These are phyloP conservation scores for Triticum dicoccoides DNA, from an alignment of 176 grass and related monocot species.

Conservation along the genomic window DNA sequence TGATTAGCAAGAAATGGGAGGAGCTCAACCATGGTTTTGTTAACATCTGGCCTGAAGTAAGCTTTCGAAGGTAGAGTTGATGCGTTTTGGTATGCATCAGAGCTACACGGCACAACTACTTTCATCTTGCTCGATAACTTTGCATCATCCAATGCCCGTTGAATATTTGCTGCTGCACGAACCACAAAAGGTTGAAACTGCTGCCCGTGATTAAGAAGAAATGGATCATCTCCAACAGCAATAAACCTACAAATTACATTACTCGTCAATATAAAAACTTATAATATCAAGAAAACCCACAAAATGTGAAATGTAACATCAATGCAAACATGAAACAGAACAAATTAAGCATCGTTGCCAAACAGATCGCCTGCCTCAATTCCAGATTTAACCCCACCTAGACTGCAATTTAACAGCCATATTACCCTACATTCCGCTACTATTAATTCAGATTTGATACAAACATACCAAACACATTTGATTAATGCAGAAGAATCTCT, in stretches of 20 bases:
- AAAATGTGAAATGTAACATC: not conserved
- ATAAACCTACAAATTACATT: slow-evolving; percentile 62
- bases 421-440: not conserved
- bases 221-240: slow-evolving; percentile 84
- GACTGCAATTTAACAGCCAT: not conserved
- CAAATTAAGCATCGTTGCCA: not conserved
- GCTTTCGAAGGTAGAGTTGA: slow-evolving; percentile 66
- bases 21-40: slow-evolving; percentile 80
- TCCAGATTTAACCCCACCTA: not conserved
- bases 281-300: not conserved
- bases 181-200: slow-evolving; percentile 66
- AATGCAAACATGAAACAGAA: not conserved
- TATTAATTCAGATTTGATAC: not conserved
- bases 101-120: slow-evolving; percentile 72
- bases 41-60: slow-evolving; percentile 81
- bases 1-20: slow-evolving; percentile 80
- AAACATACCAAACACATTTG: not conserved
- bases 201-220: slow-evolving; percentile 62
- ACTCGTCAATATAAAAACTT: slow-evolving; percentile 3
- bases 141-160: slow-evolving; percentile 55
- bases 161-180: slow-evolving; percentile 70
- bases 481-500: not conserved
- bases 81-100: slow-evolving; percentile 63
- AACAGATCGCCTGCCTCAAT: not conserved
- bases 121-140: slow-evolving; percentile 78